Percentiles rank a stretch among this genome's conserved stretches.
phyloP scores from a whole-genome alignment of 306 rosid genomes.

The Comarum palustre region DNA sequence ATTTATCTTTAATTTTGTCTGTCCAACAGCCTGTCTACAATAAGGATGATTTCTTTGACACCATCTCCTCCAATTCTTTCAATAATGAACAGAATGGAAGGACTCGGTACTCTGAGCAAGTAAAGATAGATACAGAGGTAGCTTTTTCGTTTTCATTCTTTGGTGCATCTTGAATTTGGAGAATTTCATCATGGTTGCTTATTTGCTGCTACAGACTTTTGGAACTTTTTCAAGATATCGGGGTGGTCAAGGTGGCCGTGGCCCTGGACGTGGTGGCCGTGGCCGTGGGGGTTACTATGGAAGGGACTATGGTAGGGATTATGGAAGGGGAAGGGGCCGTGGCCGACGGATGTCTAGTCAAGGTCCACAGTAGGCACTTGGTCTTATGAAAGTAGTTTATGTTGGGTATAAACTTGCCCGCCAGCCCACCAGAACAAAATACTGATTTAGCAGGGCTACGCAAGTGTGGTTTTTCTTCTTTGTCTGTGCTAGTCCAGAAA shows the following conservation, averaged over 20 bases:
- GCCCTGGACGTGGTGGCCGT: conserved; percentile 72
- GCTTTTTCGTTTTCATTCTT: neutral
- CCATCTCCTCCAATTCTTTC: conserved; percentile 53
- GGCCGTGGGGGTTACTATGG: conserved; percentile 75
- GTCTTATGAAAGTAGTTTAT: conserved; percentile 19
- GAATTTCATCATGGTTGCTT: conserved; percentile 16
- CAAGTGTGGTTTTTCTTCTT: conserved; percentile 11
- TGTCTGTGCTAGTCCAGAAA: conserved; percentile 30
- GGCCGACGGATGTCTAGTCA: conserved; percentile 54
- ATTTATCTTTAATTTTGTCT: conserved; percentile 21
- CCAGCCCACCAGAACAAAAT: conserved; percentile 18
- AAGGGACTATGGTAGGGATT: conserved; percentile 52
- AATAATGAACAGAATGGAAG: conserved; percentile 69
- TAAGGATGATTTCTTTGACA: conserved; percentile 89
- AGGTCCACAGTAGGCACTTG: conserved; percentile 29
- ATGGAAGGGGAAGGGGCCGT: conserved; percentile 65
- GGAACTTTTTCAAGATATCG: conserved; percentile 73
- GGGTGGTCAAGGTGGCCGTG: conserved; percentile 80
- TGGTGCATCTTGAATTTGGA: neutral
- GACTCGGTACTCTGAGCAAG: conserved; percentile 72
- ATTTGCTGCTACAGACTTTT: conserved; percentile 67
- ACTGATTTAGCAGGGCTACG: conserved; percentile 19
- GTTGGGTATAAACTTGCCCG: conserved; percentile 21
- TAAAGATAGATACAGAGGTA: conserved; percentile 87
- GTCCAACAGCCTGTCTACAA: conserved; percentile 62